Base-by-base conservation (phyloP, 352 stramenopile genomes). In the Aphanomyces euteiches region DNA sequence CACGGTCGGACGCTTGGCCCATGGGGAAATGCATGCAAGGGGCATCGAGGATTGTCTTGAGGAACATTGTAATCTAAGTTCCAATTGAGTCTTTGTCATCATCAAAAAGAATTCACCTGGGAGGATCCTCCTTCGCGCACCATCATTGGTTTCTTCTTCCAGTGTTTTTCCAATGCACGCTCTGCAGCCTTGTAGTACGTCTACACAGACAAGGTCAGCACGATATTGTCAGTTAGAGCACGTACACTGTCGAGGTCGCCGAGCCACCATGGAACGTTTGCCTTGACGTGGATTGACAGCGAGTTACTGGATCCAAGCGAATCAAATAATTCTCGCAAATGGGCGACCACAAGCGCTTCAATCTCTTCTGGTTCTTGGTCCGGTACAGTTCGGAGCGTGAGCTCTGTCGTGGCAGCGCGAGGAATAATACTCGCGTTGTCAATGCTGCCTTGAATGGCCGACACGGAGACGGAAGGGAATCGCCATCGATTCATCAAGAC, bases 401-500 rank as follows among this genome's bases (percentile, higher is more conserved):
- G 37, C 39, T 69, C 60, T 10, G 67, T 68, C 17, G n/a, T 41
- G 17, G 67, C 67, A 43, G 67, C 36, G 3, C 54, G 50, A 4
- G 67, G 40, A 34, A 73, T 73, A 57, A 73, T 68, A 39, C 53
- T 68, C 21, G 38, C 38, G 28, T 73, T 68, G 41, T 68, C 67
- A 28, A 73, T 69, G 40, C 53, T 68, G 60, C 56, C 56, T 53
- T 73, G 67, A 19, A 73, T 21, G 15, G 56, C 66, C 48, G 67
- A 58, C 8, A 73, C 67, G 17, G 67, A 73, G 3, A 50, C 67
- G 12, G 67, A 57, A n/a, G 67, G 67, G 28, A 67, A 69, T 10
- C 67, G 56, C 67, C 67, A 73, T 8, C 67, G 67, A 41, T 68
- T 73, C 67, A 73, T 73, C n/a, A 73, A 57, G 17, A 73, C 67